Base-by-base conservation (phyloP, 1,284 basidiomycete species). In the Pseudozyma pruni region DNA sequence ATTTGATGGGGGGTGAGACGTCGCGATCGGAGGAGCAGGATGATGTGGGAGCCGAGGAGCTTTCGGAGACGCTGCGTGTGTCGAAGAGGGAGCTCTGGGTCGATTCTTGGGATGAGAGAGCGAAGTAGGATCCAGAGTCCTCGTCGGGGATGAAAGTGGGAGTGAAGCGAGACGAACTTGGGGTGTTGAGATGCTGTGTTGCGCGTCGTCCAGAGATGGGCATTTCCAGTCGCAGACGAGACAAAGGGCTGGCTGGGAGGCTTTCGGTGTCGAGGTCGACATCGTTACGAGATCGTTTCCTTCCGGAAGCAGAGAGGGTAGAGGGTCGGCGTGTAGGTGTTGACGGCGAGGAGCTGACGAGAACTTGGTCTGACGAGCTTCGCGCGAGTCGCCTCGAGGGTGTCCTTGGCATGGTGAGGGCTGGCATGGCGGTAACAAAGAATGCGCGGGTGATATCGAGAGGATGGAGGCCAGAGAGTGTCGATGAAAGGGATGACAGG, bases 101-200 rank as follows among this genome's bases (percentile, higher is more conserved):
- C 9, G 74, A 74, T 5, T 57, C 67, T 38, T 78, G 74, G 2
- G 69, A 75, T 4, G 67, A 70, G 25, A 45, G 37, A 8, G 69
- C 62, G 39, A 73, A 72, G 60, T 71, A 75, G 34, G 60, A 61
- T 25, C 50, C 54, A 16, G 38, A 56, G 13, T 64, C 62, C 13
- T 77, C 63, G 41, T 64, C 54, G n/a, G 59, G 56, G 20, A 38
- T 49, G 22, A 53, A 17, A 8, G 49, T 44, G 10, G 56, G 31
- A 9, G 54, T 37, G 43, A 33, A 56, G 42, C 56, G 62, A 8
- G 56, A 54, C 33, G 49, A 53, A 46, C 41, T 57, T 13, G 70
- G 57, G 20, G 56, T 66, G 62, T 55, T 47, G 62, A 59, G 47
- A 6, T 42, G 40, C 5, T 51, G 43, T 2, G 37, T 29, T 19